Conservation (phyloP, 257 asterid genomes). For the Thymus mandschuricus region DNA sequence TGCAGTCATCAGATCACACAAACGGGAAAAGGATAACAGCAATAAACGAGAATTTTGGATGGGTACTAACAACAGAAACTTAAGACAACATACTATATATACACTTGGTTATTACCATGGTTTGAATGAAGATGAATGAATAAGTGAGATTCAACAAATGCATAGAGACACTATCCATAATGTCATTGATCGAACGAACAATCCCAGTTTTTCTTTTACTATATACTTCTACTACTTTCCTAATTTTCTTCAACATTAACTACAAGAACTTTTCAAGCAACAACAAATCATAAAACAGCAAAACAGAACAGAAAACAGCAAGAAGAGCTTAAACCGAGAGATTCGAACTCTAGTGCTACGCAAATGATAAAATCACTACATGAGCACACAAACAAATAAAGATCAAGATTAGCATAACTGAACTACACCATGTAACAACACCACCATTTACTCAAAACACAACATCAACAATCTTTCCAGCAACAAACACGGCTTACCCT, state of each 20-base stretch:
- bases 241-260: slow-evolving; percentile 10
- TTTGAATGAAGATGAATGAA: slow-evolving; percentile 23
- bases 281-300: neutral
- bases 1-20: slow-evolving; percentile 18
- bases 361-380: slow-evolving; percentile 13
- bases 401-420: neutral
- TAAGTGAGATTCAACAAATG: slow-evolving; percentile 9
- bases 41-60: slow-evolving; percentile 1
- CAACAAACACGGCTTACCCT: slow-evolving; percentile 57
- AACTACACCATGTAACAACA: neutral
- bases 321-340: neutral
- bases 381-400: neutral
- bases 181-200: slow-evolving; percentile 16
- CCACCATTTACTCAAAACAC: slow-evolving; percentile 25
- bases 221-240: neutral
- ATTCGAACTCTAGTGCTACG: slow-evolving; percentile 10
- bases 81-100: neutral
- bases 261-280: slow-evolving; percentile 10
- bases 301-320: neutral
- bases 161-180: slow-evolving; percentile 19
- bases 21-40: slow-evolving; percentile 17
- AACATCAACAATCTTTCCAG: slow-evolving; percentile 10
- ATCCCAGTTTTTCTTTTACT: neutral
- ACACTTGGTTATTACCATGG: slow-evolving; percentile 27
- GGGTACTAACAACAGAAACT: slow-evolving; percentile 10